Conservation (phyloP, 306 rosid species). For the Comarum palustre region DNA sequence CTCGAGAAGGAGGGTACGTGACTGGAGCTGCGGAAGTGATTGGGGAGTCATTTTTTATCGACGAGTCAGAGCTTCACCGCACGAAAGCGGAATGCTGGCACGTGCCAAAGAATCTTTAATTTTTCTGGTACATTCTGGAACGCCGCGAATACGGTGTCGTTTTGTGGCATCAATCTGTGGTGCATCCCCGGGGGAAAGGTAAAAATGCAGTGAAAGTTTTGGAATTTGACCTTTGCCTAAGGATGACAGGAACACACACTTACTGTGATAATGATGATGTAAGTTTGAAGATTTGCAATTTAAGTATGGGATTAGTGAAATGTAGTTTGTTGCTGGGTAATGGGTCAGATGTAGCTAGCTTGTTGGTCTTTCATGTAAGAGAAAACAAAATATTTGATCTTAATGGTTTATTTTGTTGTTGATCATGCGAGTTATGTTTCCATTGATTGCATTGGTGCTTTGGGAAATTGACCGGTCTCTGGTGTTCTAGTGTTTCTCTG, state of each 20-base stretch:
- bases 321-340: not conserved
- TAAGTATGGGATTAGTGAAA: not conserved
- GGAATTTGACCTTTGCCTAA: not conserved
- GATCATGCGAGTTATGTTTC: not conserved
- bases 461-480: not conserved
- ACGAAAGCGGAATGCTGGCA: not conserved
- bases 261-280: not conserved
- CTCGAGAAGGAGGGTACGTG: constrained; percentile 49
- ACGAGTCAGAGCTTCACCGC: not conserved
- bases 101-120: constrained; percentile 7
- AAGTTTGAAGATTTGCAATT: not conserved
- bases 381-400: not conserved
- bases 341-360: not conserved
- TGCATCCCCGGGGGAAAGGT: not conserved
- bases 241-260: not conserved
- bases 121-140: constrained; percentile 14
- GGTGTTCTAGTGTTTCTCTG: not conserved
- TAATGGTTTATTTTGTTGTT: not conserved
- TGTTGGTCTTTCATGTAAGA: not conserved
- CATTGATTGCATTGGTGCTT: not conserved
- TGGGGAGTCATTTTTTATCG: not conserved
- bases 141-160: not conserved
- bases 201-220: too few relatives aligned
- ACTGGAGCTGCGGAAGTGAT: constrained; percentile 54
- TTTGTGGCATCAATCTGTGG: not conserved